A percentile compares a stretch with the other conserved stretches of the same genome.
Conservation (phyloP, 108 stramenopile genomes). For the Stephanodiscus triporus region DNA sequence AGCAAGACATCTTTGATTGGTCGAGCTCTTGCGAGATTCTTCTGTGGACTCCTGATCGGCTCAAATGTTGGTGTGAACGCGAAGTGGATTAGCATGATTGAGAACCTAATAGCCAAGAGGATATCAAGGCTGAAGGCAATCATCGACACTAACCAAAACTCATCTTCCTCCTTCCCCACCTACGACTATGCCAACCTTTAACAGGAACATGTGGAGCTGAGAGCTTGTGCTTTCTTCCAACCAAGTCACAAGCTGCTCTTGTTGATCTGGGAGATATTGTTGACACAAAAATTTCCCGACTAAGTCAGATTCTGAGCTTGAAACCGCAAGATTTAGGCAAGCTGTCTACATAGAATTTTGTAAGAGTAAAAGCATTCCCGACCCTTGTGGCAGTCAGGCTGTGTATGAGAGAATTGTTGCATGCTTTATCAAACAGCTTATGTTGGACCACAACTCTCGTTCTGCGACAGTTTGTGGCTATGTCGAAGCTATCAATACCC, state of each 20-base stretch:
- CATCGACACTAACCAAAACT: not conserved
- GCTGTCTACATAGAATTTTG: conserved; percentile 8
- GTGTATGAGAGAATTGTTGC: not conserved
- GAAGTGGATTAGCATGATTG: not conserved
- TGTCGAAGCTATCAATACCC: conserved; percentile 7
- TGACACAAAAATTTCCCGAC: conserved; percentile 1
- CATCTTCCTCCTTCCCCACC: not conserved
- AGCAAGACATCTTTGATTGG: conserved; percentile 9
- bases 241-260: conserved; percentile 6
- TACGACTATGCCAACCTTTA: no score
- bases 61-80: conserved; percentile 16
- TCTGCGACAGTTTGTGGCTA: not conserved
- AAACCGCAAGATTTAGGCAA: conserved; percentile 28
- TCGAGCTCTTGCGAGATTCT: conserved; percentile 13
- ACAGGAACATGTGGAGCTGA: conserved; percentile 15
- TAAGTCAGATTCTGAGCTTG: not conserved
- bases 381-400: not conserved
- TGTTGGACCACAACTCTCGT: not conserved
- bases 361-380: not conserved
- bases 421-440: not conserved
- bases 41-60: conserved; percentile 17
- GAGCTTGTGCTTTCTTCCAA: conserved; percentile 13
- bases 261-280: conserved; percentile 10
- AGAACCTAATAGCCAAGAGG: conserved; percentile 23
- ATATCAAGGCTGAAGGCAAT: conserved; percentile 23